These are phyloP conservation scores for Scenedesmus sp. DNA, from an alignment of 163 green algal genomes.

Conservation along the genomic window DNA sequence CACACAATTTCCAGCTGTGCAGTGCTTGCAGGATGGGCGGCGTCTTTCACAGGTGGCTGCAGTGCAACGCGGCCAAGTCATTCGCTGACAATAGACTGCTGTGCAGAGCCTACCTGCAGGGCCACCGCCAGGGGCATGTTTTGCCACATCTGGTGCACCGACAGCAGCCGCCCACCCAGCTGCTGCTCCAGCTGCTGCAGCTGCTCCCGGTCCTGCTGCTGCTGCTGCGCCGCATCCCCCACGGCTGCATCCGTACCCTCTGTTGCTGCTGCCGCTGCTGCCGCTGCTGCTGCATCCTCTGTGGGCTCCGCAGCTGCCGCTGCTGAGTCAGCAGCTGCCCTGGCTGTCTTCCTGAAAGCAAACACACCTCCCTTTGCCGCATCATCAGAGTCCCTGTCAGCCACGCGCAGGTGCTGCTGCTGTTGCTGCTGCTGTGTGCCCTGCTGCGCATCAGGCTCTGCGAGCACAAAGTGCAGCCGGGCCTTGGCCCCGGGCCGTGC, in stretches of 20 bases:
- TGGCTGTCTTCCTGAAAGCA: background rate
- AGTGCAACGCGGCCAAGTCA: no score
- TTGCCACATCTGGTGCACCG: slow-evolving; percentile 34
- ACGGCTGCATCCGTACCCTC: background rate
- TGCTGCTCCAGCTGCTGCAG: slow-evolving; percentile 23
- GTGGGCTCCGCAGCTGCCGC: background rate
- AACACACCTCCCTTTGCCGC: background rate
- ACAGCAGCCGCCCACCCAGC: slow-evolving; percentile 43
- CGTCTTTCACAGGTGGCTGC: no score
- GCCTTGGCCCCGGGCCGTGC: background rate
- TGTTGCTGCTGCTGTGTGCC: slow-evolving; percentile 15
- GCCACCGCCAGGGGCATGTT: slow-evolving; percentile 41
- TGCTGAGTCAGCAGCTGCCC: background rate
- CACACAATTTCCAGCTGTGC: no score
- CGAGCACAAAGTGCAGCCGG: slow-evolving; percentile 26
- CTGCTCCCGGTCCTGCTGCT: background rate
- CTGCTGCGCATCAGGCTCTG: background rate
- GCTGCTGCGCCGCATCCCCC: background rate
- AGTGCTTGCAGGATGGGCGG: no score
- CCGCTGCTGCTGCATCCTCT: background rate
- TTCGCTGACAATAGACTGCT: no score
- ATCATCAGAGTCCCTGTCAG: slow-evolving; percentile 4
- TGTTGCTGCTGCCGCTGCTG: background rate
- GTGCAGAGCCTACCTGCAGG: slow-evolving; percentile 9
- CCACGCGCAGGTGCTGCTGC: background rate